Conservation (phyloP, 179 eudicot species). For the Patellifolia procumbens region DNA sequence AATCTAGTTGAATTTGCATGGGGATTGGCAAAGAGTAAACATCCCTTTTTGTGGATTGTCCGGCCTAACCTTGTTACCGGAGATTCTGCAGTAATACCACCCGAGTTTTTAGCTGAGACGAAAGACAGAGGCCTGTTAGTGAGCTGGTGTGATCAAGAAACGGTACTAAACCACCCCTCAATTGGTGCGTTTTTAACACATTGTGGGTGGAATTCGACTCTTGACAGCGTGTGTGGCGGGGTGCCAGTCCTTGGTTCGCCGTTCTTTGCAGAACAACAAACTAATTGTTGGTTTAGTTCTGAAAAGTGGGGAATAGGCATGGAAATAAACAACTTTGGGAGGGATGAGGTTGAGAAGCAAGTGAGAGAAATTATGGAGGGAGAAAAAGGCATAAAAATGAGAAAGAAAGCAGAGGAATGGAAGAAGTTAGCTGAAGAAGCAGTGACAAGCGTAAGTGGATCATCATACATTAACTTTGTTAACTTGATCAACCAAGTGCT, state of each 20-base stretch:
- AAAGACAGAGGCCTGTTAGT: not conserved
- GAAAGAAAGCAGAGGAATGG: slow-evolving; percentile 8
- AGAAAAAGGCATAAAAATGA: slow-evolving; percentile 18
- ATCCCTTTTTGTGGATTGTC: not conserved
- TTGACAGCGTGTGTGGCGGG: not conserved
- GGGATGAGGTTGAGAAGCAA: slow-evolving; percentile 19
- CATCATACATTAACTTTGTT: slow-evolving; percentile 2
- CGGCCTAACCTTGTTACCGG: not conserved
- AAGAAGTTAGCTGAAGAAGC: slow-evolving; percentile 15
- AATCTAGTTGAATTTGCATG: slow-evolving; percentile 1
- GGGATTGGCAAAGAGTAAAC: slow-evolving; percentile 10
- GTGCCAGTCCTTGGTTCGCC: slow-evolving; percentile 11
- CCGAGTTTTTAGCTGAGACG: not conserved
- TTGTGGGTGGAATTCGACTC: slow-evolving; percentile 17
- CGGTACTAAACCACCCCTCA: not conserved
- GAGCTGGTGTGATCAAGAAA: slow-evolving; percentile 2
- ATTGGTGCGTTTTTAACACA: slow-evolving; percentile 2
- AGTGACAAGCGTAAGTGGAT: not conserved
- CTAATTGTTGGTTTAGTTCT: slow-evolving; percentile 23
- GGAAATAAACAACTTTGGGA: slow-evolving; percentile 26
- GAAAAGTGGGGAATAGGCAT: slow-evolving; percentile 23
- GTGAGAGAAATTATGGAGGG: slow-evolving; percentile 20
- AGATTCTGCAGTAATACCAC: not conserved
- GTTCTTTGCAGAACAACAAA: slow-evolving; percentile 24
- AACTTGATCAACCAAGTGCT: slow-evolving; percentile 4